These are phyloP conservation scores for Camelina hispida DNA, from an alignment of 345 rosid genomes.

Conservation along the genomic window DNA sequence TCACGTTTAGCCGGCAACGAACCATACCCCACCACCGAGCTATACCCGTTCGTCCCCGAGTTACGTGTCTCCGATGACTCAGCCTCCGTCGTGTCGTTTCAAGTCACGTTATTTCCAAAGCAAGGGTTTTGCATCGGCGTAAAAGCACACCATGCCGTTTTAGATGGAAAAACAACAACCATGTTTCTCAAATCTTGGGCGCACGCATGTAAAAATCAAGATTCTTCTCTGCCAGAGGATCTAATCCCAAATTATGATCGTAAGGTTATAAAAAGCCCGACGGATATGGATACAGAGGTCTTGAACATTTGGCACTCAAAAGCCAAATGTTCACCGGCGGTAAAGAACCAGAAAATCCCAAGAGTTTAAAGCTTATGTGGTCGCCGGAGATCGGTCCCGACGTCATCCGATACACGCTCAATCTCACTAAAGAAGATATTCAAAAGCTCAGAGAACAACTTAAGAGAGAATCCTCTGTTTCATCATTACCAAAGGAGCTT, in stretches of 20 bases:
- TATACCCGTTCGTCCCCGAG: conserved; percentile 40
- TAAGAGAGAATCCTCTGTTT: conserved; percentile 15
- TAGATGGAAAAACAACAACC: conserved; percentile 45
- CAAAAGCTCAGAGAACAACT: neutral
- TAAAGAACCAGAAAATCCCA: conserved; percentile 23
- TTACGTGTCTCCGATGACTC: conserved; percentile 34
- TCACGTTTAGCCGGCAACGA: conserved; percentile 26
- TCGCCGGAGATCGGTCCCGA: neutral
- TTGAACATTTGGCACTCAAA: conserved; percentile 16
- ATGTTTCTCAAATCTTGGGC: conserved; percentile 49
- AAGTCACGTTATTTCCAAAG: conserved; percentile 31
- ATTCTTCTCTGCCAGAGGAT: conserved; percentile 19
- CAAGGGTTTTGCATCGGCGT: conserved; percentile 46
- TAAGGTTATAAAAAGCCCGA: conserved; percentile 21
- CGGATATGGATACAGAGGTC: conserved; percentile 14
- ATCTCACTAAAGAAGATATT: neutral
- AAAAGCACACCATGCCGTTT: conserved; percentile 6
- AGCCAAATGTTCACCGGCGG: conserved; percentile 13
- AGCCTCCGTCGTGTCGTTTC: conserved; percentile 38
- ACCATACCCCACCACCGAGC: conserved; percentile 28
- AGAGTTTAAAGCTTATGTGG: conserved; percentile 13
- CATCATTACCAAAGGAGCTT: neutral
- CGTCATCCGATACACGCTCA: conserved; percentile 16
- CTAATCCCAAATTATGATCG: conserved; percentile 39
- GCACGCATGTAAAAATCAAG: conserved; percentile 19